Percentiles rank a stretch among this genome's conserved stretches.
phyloP scores from a whole-genome alignment of 176 grass and related monocot genomes.

The Oryza meyeriana region DNA sequence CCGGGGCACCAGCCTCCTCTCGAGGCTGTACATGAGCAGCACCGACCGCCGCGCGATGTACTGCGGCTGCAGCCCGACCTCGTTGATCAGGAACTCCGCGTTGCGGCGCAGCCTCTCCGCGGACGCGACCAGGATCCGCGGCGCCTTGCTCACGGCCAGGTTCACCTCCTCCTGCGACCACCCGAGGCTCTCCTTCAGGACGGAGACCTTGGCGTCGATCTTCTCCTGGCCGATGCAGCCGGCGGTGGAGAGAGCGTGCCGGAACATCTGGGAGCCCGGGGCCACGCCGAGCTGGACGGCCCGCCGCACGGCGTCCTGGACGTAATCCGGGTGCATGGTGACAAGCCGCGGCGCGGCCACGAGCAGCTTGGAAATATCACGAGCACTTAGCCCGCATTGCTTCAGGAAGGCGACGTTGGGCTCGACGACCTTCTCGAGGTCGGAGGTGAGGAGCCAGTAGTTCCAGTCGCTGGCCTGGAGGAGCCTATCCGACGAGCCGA shows the following conservation, averaged over 20 bases:
- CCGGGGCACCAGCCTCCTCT: slow-evolving; percentile 63
- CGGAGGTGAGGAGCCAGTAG: slow-evolving; percentile 54
- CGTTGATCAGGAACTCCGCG: slow-evolving; percentile 58
- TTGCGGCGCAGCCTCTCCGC: slow-evolving; percentile 43
- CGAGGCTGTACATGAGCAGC: slow-evolving; percentile 69
- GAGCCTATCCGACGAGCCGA: slow-evolving; percentile 49
- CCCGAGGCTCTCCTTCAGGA: slow-evolving; percentile 48
- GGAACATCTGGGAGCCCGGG: slow-evolving; percentile 54
- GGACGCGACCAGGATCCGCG: slow-evolving; percentile 47
- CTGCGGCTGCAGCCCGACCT: slow-evolving; percentile 45
- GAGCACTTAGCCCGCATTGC: slow-evolving; percentile 44
- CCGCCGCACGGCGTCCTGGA: slow-evolving; percentile 47
- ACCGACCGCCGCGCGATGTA: slow-evolving; percentile 43
- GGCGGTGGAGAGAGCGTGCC: slow-evolving; percentile 51
- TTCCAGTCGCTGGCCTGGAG: slow-evolving; percentile 62
- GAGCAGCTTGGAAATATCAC: slow-evolving; percentile 51
- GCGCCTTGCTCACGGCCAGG: slow-evolving; percentile 62
- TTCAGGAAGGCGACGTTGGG: slow-evolving; percentile 49
- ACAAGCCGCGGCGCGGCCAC: slow-evolving; percentile 48
- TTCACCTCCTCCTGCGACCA: slow-evolving; percentile 63
- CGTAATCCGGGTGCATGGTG: slow-evolving; percentile 47
- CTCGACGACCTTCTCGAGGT: slow-evolving; percentile 56
- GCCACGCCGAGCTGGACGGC: slow-evolving; percentile 47
- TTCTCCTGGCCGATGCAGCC: slow-evolving; percentile 53
- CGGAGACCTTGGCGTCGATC: slow-evolving; percentile 51